A percentile compares a stretch with the other conserved stretches of the same genome.
Conservation (phyloP, 2,329 filamentous ascomycete species). For the Stagonosporopsis cucurbitacearum region DNA sequence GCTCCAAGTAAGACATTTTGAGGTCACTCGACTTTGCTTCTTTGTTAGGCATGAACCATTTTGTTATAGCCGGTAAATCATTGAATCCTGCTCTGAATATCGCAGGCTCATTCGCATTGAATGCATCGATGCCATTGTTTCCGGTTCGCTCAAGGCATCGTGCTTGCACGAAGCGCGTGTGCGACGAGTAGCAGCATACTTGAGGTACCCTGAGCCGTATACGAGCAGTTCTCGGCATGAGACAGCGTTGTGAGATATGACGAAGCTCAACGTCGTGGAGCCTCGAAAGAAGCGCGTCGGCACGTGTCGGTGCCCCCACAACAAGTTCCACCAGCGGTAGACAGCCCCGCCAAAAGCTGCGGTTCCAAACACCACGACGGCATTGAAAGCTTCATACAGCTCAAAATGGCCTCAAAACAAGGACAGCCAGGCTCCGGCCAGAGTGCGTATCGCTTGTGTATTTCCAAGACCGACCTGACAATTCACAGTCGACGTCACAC, state of each 20-base stretch:
- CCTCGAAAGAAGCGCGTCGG: slow-evolving; percentile 25
- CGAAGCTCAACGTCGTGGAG: slow-evolving; percentile 4
- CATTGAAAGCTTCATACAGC: slow-evolving; percentile 7
- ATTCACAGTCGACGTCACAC: slow-evolving; percentile 68
- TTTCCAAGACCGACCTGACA: slow-evolving; percentile 6
- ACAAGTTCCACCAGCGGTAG: not conserved
- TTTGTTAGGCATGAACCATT: slow-evolving; percentile 37
- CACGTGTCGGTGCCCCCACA: slow-evolving; percentile 29
- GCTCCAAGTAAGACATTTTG: slow-evolving; percentile 36
- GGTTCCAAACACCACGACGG: slow-evolving; percentile 19
- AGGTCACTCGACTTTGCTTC: slow-evolving; percentile 20
- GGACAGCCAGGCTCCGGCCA: slow-evolving; percentile 36
- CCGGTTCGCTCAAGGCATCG: slow-evolving; percentile 12
- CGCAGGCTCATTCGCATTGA: slow-evolving; percentile 29
- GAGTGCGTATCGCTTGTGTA: slow-evolving; percentile 25
- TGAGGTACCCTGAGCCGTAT: not conserved
- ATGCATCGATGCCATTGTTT: slow-evolving; percentile 17
- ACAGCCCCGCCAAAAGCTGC: slow-evolving; percentile 33
- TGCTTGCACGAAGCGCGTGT: slow-evolving; percentile 15
- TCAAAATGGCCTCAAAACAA: slow-evolving; percentile 37
- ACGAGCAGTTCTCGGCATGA: slow-evolving; percentile 13
- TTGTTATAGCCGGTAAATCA: slow-evolving; percentile 36
- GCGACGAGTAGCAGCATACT: slow-evolving; percentile 19
- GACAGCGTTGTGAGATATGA: slow-evolving; percentile 6
- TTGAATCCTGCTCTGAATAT: slow-evolving; percentile 32